Base-by-base conservation (phyloP, 345 rosid species). In the Lepidium sativum region DNA sequence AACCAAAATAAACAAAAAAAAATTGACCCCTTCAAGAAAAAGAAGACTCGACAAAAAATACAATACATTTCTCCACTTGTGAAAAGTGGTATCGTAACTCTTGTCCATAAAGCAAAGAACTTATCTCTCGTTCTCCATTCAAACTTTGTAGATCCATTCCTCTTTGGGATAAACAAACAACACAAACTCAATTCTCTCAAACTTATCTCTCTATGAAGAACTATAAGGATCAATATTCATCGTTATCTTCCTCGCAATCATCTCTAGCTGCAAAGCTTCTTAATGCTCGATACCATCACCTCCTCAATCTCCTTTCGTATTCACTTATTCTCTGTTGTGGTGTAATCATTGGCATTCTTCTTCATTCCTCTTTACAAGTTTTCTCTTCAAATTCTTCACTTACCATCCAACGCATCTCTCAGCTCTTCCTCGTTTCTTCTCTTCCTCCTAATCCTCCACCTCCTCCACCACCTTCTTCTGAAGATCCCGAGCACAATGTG, bases 251-350 rank as follows among this genome's bases (percentile, higher is more conserved):
- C n/a, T 58, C 72, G 38, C 33, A 59, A 64, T 35, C 66, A 52
- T 66, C 64, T 58, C 44, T 27, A 52, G 14, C 39, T 6, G 8
- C 67, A 42, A 83, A 77, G 65, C 69, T 76, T 17, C 35, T 85
- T 45, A 80, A 76, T 70, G 62, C 77, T n/a, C 85, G 72, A 34
- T 43, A 70, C 55, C 87, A 81, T 34, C 76, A 81, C 20, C 60
- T 77, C 43, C 56, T 81, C 21, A 79, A 55, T 55, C 35, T 82
- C 55, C 48, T 92, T 59, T 77, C 79, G 5, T 72, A 63, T 74
- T 62, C 77, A 31, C 8, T 89, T 43, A 49, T 83, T 50, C 85
- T 92, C 16, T 73, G 76, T 2, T 75, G 78, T 18, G 95, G 96
- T 3, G 12, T 92, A 2, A 69, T 72, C 54, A 17, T 89, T 3